Evolutionary conservation across 2,329 filamentous ascomycete genomes (phyloP).

Genomic region (Blumeriella jaapii): DNA sequence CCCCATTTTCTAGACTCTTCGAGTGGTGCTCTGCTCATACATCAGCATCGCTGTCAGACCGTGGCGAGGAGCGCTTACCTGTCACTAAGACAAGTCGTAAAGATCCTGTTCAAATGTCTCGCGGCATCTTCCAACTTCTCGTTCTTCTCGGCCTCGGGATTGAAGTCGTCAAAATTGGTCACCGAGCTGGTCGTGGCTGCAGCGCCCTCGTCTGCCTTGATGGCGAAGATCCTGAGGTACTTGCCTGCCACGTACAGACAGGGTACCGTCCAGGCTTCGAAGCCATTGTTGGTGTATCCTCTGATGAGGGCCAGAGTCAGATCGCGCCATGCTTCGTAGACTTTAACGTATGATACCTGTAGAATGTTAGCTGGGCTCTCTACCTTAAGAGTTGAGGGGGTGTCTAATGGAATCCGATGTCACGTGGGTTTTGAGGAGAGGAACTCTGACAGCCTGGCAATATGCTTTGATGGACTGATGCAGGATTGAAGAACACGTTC

Average conservation of each 20-base stretch:
- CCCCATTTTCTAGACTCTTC: constrained; percentile 96
- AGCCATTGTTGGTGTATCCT: constrained; percentile 64
- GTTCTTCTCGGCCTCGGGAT: constrained; percentile 64
- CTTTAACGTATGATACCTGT: constrained; percentile 49
- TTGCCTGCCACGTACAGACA: constrained; percentile 81
- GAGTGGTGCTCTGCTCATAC: constrained; percentile 52
- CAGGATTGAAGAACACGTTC: neutral
- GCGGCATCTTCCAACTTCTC: constrained; percentile 86
- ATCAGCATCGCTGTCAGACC: neutral
- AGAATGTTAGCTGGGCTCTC: constrained; percentile 2
- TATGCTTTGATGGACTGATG: too few species aligned
- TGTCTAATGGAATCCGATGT: neutral
- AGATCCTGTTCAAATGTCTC: constrained; percentile 81
- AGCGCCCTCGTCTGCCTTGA: constrained; percentile 70
- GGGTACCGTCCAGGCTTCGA: constrained; percentile 87
- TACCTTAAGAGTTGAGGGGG: neutral
- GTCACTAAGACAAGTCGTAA: constrained; percentile 80
- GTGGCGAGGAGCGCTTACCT: constrained; percentile 43
- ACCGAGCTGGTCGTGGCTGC: constrained; percentile 34
- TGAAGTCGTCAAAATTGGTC: constrained; percentile 64
- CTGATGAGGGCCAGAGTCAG: constrained; percentile 65
- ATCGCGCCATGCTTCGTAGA: constrained; percentile 85
- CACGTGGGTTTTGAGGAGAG: constrained; percentile 5
- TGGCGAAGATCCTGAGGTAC: constrained; percentile 77
- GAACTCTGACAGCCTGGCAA: too few species aligned